These are phyloP conservation scores for Chlorella sorokiniana DNA, from an alignment of 139 green algal species.

Conservation along the genomic window DNA sequence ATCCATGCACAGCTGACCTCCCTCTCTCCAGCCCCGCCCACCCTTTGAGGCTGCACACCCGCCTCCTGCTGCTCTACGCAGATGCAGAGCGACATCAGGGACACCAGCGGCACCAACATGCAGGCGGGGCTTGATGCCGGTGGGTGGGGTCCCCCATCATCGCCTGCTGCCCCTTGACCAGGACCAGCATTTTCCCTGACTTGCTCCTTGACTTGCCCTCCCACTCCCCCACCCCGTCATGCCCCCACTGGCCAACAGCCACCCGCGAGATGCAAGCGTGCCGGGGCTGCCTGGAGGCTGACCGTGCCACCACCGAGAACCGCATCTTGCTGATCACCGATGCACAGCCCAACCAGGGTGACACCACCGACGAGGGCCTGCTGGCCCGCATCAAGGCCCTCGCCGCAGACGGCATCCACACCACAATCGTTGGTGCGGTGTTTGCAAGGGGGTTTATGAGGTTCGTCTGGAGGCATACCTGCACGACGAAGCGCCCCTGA, in stretches of 20 bases:
- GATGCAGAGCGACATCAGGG: slow-evolving; percentile 14
- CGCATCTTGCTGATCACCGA: slow-evolving; percentile 45
- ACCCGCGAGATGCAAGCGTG: slow-evolving; percentile 19
- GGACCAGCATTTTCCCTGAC: too few species aligned
- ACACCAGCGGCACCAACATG: slow-evolving; percentile 26
- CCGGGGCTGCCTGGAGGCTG: slow-evolving; percentile 23
- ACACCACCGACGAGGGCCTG: slow-evolving; percentile 12
- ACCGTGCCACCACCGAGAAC: slow-evolving; percentile 20
- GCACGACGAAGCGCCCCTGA: not conserved
- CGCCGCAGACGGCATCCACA: slow-evolving; percentile 29
- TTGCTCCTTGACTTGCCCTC: not conserved
- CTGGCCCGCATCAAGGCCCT: slow-evolving; percentile 11
- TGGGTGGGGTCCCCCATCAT: too few species aligned
- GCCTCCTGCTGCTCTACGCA: not conserved
- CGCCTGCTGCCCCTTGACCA: too few species aligned
- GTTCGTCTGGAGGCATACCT: not conserved
- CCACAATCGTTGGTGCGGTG: slow-evolving; percentile 33
- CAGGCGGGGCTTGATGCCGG: slow-evolving; percentile 11
- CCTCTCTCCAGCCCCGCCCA: not conserved
- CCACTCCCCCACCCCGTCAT: not conserved
- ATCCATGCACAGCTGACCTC: not conserved
- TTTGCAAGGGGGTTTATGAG: not conserved
- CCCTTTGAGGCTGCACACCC: too few species aligned
- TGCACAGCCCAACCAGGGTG: slow-evolving; percentile 40
- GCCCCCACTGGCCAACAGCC: not conserved